Evolutionary conservation across 768 basidiomycete genomes (phyloP).

Genomic region (Lactarius akahatsu): DNA sequence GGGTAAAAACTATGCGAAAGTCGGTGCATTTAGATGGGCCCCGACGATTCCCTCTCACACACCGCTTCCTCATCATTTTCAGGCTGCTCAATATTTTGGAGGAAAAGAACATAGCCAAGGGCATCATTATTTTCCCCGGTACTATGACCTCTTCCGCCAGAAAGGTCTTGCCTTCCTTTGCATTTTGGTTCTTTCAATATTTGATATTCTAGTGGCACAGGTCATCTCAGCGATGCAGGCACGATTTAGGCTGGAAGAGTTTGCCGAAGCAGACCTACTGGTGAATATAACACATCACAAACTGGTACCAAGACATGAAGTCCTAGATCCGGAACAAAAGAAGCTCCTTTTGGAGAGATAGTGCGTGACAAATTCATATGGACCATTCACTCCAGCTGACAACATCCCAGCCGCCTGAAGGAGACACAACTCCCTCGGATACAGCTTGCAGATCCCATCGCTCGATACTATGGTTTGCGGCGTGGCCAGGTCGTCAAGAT

Average conservation of each 20-base stretch:
- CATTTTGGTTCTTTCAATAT: neutral
- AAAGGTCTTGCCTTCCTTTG: conserved; percentile 58
- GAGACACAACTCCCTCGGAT: conserved; percentile 98
- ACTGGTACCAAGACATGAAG: conserved; percentile 90
- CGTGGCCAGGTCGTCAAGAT: conserved; percentile 99
- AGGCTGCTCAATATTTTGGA: conserved; percentile 90
- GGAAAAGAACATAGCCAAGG: conserved; percentile 84
- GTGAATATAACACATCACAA: conserved; percentile 98
- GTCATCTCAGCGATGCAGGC: conserved; percentile 88
- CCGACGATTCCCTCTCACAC: conserved; percentile 10
- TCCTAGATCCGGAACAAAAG: conserved; percentile 85
- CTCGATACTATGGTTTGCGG: conserved; percentile 93
- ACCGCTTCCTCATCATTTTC: conserved; percentile 7
- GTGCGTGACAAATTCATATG: conserved; percentile 51
- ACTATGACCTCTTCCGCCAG: conserved; percentile 97
- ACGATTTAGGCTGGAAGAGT: conserved; percentile 90
- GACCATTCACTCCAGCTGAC: conserved; percentile 18
- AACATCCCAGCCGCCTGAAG: conserved; percentile 77
- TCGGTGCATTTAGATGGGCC: conserved; percentile 40
- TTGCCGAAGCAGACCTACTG: conserved; percentile 92
- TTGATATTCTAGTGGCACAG: conserved; percentile 41
- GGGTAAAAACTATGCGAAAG: conserved; percentile 98
- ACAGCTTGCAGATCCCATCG: conserved; percentile 95
- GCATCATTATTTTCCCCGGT: conserved; percentile 93
- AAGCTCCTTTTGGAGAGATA: conserved; percentile 85